phyloP scores from a whole-genome alignment of 345 rosid genomes.

The Nephelium lappaceum region DNA sequence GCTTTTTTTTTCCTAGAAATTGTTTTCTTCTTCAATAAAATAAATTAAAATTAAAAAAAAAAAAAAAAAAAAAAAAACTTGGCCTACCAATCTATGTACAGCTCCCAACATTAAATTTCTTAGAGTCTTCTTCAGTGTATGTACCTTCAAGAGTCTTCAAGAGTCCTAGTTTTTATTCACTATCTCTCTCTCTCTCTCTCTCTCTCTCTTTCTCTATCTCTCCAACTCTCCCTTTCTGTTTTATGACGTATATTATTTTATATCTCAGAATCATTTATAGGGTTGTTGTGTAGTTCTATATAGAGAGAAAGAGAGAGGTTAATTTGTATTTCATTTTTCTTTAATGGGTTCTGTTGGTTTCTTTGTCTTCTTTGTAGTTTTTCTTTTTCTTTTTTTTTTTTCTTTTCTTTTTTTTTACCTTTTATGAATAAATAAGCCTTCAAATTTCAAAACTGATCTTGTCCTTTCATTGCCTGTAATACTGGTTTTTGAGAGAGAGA shows the following conservation, averaged over 20 bases:
- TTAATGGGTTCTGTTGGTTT: too few relatives aligned
- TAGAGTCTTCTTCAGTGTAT: slow-evolving; percentile 26
- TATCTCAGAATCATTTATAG: neutral
- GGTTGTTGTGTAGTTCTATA: neutral
- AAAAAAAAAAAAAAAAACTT: neutral
- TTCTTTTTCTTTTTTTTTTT: slow-evolving; percentile 21
- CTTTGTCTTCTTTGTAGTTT: neutral
- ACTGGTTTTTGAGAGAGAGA: neutral
- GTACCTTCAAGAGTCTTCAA: neutral
- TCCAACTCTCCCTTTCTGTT: neutral
- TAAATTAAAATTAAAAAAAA: neutral
- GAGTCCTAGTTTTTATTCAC: neutral
- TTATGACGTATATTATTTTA: neutral
- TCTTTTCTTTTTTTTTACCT: slow-evolving; percentile 18
- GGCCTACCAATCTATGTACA: slow-evolving; percentile 47
- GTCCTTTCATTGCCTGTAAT: slow-evolving; percentile 29
- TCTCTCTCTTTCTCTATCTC: neutral
- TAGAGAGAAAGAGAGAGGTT: too few relatives aligned
- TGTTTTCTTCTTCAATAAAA: neutral
- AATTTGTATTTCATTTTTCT: too few relatives aligned
- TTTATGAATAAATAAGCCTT: neutral
- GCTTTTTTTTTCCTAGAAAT: slow-evolving; percentile 34
- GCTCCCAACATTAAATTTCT: slow-evolving; percentile 43
- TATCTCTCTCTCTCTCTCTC: slow-evolving; percentile 8
- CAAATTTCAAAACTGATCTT: slow-evolving; percentile 33